Evolutionary conservation across 2,329 filamentous ascomycete genomes (phyloP).

Genomic region (Penicillium sclerotiorum): DNA sequence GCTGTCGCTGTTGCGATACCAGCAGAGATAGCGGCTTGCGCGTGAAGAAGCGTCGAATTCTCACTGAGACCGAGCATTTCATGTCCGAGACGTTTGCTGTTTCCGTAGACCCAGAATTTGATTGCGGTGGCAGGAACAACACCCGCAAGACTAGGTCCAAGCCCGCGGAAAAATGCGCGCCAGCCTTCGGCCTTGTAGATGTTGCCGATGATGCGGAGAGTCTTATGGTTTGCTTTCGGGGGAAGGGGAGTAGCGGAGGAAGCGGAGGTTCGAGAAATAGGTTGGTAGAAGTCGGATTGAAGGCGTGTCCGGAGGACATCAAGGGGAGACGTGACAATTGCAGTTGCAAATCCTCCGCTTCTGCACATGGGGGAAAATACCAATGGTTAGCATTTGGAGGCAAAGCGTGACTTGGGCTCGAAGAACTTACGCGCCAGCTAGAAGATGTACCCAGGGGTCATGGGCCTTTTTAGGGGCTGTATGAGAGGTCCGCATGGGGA

Average conservation of each 20-base stretch:
- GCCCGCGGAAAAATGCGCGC: conserved; percentile 40
- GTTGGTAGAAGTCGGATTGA: conserved; percentile 92
- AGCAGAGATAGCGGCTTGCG: conserved; percentile 37
- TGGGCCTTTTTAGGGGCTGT: conserved; percentile 16
- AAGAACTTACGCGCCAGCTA: conserved; percentile 38
- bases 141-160: conserved; percentile 42
- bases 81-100: conserved; percentile 39
- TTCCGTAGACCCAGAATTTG: conserved; percentile 44
- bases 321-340: conserved; percentile 87
- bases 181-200: conserved; percentile 43
- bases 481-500: conserved; percentile 10
- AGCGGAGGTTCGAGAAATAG: conserved; percentile 49
- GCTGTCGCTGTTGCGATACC: conserved; percentile 40
- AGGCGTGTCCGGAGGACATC: conserved; percentile 98
- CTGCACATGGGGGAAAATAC: conserved; percentile 13
- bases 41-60: conserved; percentile 36
- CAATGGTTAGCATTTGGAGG: neutral
- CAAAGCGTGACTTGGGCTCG: neutral
- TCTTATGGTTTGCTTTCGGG: conserved; percentile 29
- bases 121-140: conserved; percentile 43
- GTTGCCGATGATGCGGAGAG: conserved; percentile 37
- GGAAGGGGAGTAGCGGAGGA: conserved; percentile 58
- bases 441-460: conserved; percentile 33
- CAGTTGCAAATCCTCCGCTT: conserved; percentile 79
- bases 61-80: conserved; percentile 30